Base-by-base conservation (phyloP, 2,329 filamentous ascomycete species). In the Ophiostoma triangulosporum region DNA sequence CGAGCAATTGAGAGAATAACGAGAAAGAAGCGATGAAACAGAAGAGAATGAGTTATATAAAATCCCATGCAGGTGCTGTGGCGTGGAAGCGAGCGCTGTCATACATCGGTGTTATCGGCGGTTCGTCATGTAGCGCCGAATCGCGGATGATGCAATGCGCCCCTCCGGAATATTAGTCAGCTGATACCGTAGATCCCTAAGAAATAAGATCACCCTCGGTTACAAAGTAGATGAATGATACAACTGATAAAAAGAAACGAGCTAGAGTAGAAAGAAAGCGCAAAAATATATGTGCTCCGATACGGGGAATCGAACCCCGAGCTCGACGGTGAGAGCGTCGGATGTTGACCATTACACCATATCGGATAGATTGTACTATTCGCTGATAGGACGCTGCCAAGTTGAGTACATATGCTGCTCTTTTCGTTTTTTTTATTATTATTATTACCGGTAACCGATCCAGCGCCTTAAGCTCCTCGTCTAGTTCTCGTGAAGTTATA, bases 271-370 rank as follows among this genome's bases (percentile, higher is more conserved):
- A 52, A 22, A 52, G 48, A 38, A 50, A 40, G n/a, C 3, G 17
- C 12, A 29, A 50, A 27, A 45, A 53, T 17, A 40, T 35, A 38
- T 48, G n/a, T 48, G 48, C 56, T 57, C 56, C 56, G 56, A 57
- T 57, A 57, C 56, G 56, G 56, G 56, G 56, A 57, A 57, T 57
- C 56, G 56, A 57, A 57, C 56, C 56, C 56, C 56, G 56, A 57
- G 56, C 56, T 57, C 56, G 56, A 57, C 56, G 56, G 56, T 57
- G 56, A 57, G 56, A 57, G 56, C 56, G 56, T 57, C 56, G 56
- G 56, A 57, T 57, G 56, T 57, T 57, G 52, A 51, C 56, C 56
- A 57, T 57, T 57, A 57, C 56, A 57, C 56, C 56, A 57, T 57
- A 57, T 57, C 56, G 56, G 56, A 57, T 54, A n/a, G n/a, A n/a